Evolutionary conservation across 2,329 filamentous ascomycete species (phyloP).

Genomic region (Xylariaceae sp.): DNA sequence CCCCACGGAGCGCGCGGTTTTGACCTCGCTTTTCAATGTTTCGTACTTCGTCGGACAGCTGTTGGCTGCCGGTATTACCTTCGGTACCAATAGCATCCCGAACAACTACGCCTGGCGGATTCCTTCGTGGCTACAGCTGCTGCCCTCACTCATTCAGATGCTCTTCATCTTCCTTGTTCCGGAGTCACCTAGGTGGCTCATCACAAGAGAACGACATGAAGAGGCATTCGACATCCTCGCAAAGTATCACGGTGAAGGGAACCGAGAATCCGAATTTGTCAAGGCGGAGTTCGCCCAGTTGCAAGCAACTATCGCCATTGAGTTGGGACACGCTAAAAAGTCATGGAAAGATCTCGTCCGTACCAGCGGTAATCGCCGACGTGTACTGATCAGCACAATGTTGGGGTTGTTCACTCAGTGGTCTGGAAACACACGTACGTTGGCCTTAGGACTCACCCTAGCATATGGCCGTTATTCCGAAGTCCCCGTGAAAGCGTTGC

Average conservation of each 20-base stretch:
- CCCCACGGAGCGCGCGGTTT: conserved; percentile 55
- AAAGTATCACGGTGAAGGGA: conserved; percentile 44
- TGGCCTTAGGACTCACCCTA: not conserved
- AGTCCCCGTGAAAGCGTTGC: not conserved
- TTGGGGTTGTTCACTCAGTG: conserved; percentile 39
- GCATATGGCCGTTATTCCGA: not conserved
- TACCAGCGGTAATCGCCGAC: conserved; percentile 40
- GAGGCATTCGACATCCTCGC: conserved; percentile 49
- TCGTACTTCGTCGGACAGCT: conserved; percentile 53
- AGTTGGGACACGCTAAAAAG: conserved; percentile 46
- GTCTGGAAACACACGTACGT: conserved; percentile 23
- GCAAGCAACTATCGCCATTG: conserved; percentile 49
- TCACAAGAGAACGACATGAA: conserved; percentile 47
- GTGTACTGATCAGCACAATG: conserved; percentile 37
- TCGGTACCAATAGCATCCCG: conserved; percentile 42
- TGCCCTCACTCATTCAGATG: conserved; percentile 41
- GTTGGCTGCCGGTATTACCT: conserved; percentile 46
- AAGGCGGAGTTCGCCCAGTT: conserved; percentile 55
- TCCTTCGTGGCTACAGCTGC: conserved; percentile 45
- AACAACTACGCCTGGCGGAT: conserved; percentile 43
- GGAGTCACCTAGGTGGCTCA: conserved; percentile 57
- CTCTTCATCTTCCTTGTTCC: conserved; percentile 47
- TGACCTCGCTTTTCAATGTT: conserved; percentile 59
- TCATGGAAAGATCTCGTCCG: conserved; percentile 42
- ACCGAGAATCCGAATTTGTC: conserved; percentile 44